Base-by-base conservation (phyloP, 164 flowering plant genomes). In the Sedum album region DNA sequence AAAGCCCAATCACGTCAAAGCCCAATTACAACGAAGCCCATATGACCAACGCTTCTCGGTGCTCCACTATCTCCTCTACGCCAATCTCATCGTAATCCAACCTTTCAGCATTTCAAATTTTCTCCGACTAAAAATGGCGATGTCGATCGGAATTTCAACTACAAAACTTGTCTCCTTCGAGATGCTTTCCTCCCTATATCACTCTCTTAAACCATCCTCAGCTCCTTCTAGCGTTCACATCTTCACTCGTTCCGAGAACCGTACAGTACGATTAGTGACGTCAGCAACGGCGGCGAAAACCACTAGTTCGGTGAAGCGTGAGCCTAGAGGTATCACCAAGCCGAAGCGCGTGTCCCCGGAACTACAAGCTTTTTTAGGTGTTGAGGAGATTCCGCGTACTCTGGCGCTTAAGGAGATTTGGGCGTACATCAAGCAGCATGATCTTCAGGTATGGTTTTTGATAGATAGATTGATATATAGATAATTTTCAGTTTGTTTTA, bases 371-470 rank as follows among this genome's bases (percentile, higher is more conserved):
- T 73, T 93, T 31, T 80, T 82, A 21, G 96, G 96, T 9, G 85
- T 76, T 13, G 62, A 89, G 5, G 98, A 89, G 80, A 84, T 91
- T 65, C 80, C 97, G 65, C 85, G 97, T 17, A 87, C 98, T 20
- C 90, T 86, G 71, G 96, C 89, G 15, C 91, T 91, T 57, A 91
- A 93, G 81, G 79, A 64, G 70, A 89, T 93, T 76, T 90, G 97
- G 98, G 96, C 91, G 66, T 77, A 93, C 74, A 93, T 93, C 75
- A 93, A 90, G 74, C 71, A 82, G 44, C 77, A 88, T 77, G 80
- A 89, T 72, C 96, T 93, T 74, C 96, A 90, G 94, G 98, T 93
- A 61, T 61, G 38, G 3, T 35, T 33, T 17, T 35, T 35, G 38
- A 35, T 15, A 9, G 30, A 28, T 30, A 17, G n/a, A n/a, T n/a